A percentile compares a stretch with the other conserved stretches of the same genome.
These are phyloP conservation scores for Trichoderma sp. DNA, from an alignment of 2,329 filamentous ascomycete species.

Conservation along the genomic window DNA sequence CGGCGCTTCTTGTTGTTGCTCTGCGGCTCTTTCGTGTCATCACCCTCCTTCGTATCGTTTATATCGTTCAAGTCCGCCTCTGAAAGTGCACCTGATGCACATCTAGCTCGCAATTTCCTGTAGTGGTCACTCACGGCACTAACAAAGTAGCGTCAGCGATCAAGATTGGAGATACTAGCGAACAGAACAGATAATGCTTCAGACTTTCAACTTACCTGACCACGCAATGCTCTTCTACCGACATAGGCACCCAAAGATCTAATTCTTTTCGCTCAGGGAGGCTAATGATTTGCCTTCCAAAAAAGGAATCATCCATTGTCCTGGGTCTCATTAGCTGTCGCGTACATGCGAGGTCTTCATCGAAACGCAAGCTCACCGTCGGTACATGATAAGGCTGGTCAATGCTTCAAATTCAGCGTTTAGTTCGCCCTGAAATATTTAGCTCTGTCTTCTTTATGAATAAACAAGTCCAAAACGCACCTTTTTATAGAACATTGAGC, in stretches of 20 bases:
- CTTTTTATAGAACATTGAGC: conserved; percentile 27
- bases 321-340: conserved; percentile 24
- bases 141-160: no score
- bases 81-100: background rate
- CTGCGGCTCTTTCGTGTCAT: background rate
- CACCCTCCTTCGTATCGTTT: background rate
- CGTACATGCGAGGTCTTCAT: background rate
- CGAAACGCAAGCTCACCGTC: conserved; percentile 31
- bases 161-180: no score
- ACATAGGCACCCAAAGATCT: conserved; percentile 33
- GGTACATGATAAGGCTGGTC: conserved; percentile 32
- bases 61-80: background rate
- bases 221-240: conserved; percentile 33
- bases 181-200: no score
- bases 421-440: no score
- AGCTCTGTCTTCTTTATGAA: no score
- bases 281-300: conserved; percentile 32
- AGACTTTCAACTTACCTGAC: conserved; percentile 30
- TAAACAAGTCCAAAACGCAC: no score
- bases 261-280: conserved; percentile 28
- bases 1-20: rapidly evolving
- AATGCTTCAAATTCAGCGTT: conserved; percentile 30
- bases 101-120: no score
- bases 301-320: conserved; percentile 34
- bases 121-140: background rate